phyloP scores from a whole-genome alignment of 2,329 filamentous ascomycete species.

The Claviceps africana region DNA sequence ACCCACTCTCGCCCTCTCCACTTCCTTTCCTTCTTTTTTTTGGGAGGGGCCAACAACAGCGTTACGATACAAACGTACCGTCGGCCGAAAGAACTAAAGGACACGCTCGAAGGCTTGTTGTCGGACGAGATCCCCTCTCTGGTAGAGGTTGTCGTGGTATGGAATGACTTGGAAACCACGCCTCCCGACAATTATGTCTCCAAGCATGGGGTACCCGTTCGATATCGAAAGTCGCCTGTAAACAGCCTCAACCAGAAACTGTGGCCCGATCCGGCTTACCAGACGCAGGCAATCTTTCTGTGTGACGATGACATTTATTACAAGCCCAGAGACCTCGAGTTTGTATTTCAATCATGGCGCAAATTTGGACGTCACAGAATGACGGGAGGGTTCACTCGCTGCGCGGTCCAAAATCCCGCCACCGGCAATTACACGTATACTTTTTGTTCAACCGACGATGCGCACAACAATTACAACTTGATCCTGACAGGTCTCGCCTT shows the following conservation, averaged over 20 bases:
- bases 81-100: constrained; percentile 21
- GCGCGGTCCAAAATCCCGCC: constrained; percentile 10
- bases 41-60: constrained; percentile 9
- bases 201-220: constrained; percentile 17
- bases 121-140: constrained; percentile 21
- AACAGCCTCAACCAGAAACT: constrained; percentile 26
- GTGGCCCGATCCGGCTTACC: constrained; percentile 20
- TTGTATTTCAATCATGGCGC: constrained; percentile 27
- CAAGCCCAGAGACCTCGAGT: constrained; percentile 23
- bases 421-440: constrained; percentile 18
- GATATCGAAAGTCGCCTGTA: constrained; percentile 18
- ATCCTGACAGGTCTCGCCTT: constrained; percentile 25
- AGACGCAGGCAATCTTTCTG: constrained; percentile 25
- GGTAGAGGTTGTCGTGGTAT: constrained; percentile 23
- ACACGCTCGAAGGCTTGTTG: constrained; percentile 17
- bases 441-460: constrained; percentile 16
- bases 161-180: constrained; percentile 20
- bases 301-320: constrained; percentile 27
- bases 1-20: background rate
- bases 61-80: constrained; percentile 24
- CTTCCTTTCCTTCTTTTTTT: background rate
- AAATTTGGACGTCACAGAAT: constrained; percentile 22
- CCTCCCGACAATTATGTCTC: constrained; percentile 18
- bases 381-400: constrained; percentile 23
- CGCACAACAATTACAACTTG: constrained; percentile 20